phyloP scores from a whole-genome alignment of 2,329 filamentous ascomycete species.

The Aureobasidium mangrovei region DNA sequence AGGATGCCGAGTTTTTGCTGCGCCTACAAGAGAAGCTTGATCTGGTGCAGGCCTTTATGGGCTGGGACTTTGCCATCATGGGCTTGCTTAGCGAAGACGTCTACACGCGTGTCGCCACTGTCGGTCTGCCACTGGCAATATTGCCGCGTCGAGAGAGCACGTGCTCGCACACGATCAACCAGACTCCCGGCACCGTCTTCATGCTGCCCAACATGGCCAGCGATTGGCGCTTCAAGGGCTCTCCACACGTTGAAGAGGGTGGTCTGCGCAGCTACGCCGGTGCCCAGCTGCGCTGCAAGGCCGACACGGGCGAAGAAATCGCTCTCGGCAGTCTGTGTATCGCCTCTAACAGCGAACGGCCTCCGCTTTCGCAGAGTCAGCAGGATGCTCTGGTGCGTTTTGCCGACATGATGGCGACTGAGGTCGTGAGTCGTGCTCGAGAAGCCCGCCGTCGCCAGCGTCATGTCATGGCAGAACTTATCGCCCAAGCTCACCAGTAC shows the following conservation, averaged over 20 bases:
- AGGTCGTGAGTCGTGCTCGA: conserved; percentile 33
- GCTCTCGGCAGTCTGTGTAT: conserved; percentile 38
- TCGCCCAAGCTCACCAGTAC: conserved; percentile 22
- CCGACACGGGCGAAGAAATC: conserved; percentile 33
- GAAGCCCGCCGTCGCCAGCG: conserved; percentile 34
- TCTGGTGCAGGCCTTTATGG: conserved; percentile 34
- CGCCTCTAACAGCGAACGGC: conserved; percentile 29
- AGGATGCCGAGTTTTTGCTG: conserved; percentile 34
- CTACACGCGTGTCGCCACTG: conserved; percentile 36
- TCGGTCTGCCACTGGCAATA: conserved; percentile 34
- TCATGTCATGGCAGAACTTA: conserved; percentile 30
- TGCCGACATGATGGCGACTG: conserved; percentile 33
- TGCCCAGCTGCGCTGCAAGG: conserved; percentile 32
- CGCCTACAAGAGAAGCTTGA: conserved; percentile 36
- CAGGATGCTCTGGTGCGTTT: conserved; percentile 30
- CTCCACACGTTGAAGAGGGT: conserved; percentile 33
- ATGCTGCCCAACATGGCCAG: conserved; percentile 33
- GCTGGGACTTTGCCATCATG: conserved; percentile 40
- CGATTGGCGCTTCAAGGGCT: conserved; percentile 38
- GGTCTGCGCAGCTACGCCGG: conserved; percentile 37
- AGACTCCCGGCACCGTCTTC: conserved; percentile 26
- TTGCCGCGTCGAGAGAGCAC: conserved; percentile 39
- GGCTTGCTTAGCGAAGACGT: conserved; percentile 37
- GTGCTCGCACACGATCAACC: conserved; percentile 36
- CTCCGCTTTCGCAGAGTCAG: conserved; percentile 25